phyloP scores from a whole-genome alignment of 371 early-diverging fungal species.

The Umbelopsis sp. region DNA sequence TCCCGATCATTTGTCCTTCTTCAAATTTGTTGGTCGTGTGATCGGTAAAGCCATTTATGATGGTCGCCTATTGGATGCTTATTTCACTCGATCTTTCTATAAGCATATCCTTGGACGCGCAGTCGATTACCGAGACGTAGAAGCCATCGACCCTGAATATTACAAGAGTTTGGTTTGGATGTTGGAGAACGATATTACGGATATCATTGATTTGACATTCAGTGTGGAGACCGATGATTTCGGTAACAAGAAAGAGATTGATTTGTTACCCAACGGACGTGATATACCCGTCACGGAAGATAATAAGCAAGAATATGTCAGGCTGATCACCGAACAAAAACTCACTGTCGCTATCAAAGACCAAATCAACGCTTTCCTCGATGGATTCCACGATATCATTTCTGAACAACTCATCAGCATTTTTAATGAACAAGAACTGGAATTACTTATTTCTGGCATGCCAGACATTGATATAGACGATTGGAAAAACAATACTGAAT shows the following conservation, averaged over 20 bases:
- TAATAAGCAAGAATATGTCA: constrained; percentile 97
- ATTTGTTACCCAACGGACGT: constrained; percentile 90
- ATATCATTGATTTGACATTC: constrained; percentile 95
- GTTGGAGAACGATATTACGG: constrained; percentile 94
- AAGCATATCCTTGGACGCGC: constrained; percentile 92
- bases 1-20: constrained; percentile 95
- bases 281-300: constrained; percentile 93
- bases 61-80: constrained; percentile 92
- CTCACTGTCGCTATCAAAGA: constrained; percentile 88
- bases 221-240: constrained; percentile 94
- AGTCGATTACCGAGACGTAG: constrained; percentile 96
- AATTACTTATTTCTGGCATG: constrained; percentile 97
- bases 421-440: constrained; percentile 98
- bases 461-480: constrained; percentile 99
- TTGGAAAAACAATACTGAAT: constrained; percentile 98
- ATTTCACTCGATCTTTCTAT: constrained; percentile 98
- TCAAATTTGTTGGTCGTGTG: constrained; percentile 98
- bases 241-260: constrained; percentile 84
- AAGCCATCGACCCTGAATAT: constrained; percentile 97
- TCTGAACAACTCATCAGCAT: constrained; percentile 89
- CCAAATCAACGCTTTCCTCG: constrained; percentile 92
- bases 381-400: constrained; percentile 97
- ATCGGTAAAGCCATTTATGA: constrained; percentile 99
- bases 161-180: constrained; percentile 98
- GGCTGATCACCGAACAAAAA: constrained; percentile 88